A percentile compares a stretch with the other conserved stretches of the same genome.
These are phyloP conservation scores for Musa itinerans DNA, from an alignment of 176 grass and related monocot genomes.

Conservation along the genomic window DNA sequence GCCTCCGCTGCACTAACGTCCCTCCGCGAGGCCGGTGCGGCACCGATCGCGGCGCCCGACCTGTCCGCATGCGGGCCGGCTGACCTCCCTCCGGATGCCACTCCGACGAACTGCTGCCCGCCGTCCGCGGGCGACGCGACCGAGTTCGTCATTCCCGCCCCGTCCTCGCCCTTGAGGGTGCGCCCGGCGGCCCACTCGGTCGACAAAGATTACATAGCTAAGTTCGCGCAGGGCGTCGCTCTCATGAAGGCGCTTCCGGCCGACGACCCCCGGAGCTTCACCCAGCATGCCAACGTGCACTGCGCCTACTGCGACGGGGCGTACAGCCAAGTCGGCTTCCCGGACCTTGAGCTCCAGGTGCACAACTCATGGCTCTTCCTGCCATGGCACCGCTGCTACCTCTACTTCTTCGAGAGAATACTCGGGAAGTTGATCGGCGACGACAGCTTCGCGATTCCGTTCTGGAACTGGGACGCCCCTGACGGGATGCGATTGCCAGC, in stretches of 20 bases:
- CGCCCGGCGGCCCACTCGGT: slow-evolving; percentile 23
- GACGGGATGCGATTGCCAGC: slow-evolving; percentile 42
- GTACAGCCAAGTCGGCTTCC: slow-evolving; percentile 25
- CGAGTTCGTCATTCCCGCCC: slow-evolving; percentile 32
- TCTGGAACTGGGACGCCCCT: slow-evolving; percentile 46
- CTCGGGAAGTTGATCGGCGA: slow-evolving; percentile 42
- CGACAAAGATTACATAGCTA: slow-evolving; percentile 34
- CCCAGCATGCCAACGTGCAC: slow-evolving; percentile 52
- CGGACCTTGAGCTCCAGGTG: slow-evolving; percentile 25
- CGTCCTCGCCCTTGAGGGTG: slow-evolving; percentile 19
- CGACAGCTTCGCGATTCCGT: slow-evolving; percentile 31
- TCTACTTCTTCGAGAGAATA: slow-evolving; percentile 70
- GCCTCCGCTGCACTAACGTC: slow-evolving; percentile 1
- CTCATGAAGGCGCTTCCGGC: slow-evolving; percentile 33
- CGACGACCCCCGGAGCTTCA: slow-evolving; percentile 44
- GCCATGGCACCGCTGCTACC: slow-evolving; percentile 49
- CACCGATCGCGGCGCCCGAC: slow-evolving; percentile 24
- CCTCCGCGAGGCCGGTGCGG: neutral
- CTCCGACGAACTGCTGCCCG: slow-evolving; percentile 31
- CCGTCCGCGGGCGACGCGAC: slow-evolving; percentile 1
- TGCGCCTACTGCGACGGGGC: slow-evolving; percentile 63
- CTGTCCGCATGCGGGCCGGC: slow-evolving; percentile 4
- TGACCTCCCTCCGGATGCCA: neutral
- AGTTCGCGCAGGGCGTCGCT: slow-evolving; percentile 33
- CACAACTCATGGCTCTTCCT: slow-evolving; percentile 60